Base-by-base conservation (phyloP, 805 yeast species). In the Yamadazyma phyllophila region DNA sequence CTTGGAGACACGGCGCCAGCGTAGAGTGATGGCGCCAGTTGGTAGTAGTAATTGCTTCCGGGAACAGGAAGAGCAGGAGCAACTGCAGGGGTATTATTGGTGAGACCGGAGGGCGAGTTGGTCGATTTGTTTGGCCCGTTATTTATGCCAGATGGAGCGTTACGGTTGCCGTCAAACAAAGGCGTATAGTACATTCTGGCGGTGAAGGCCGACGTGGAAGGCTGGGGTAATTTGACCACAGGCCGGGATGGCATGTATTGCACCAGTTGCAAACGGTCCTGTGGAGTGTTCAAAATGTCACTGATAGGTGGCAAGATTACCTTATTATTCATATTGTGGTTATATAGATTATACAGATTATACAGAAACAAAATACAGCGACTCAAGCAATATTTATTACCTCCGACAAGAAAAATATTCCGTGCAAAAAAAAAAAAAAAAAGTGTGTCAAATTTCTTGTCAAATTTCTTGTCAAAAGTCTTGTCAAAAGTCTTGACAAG, bases 251-350 rank as follows among this genome's bases (percentile, higher is more conserved):
- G 17, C 31, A 29, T n/a, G 13, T 29, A n/a, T 29, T 29, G 31
- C 31, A 29, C 4, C 13, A 11, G 31, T 7, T 10, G 13, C 11
- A n/a, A 29, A 29, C 31, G 31, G n/a, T 27, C 43, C 17, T 32
- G 36, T 8, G 30, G 14, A 12, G 29, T 37, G 30, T 51, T 52
- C 36, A 71, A 59, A 20, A 71, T 66, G 55, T 71, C 73, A n/a
- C 70, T 65, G 30, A 71, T 70, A 3, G 75, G 73, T 9, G 75
- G 76, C 53, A 71, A 64, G 20, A 67, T 62, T 11, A 71, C 58
- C 44, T 61, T 62, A 45, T 51, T 51, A 33, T 51, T 41, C 55
- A 51, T 51, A 11, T 2, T 44, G 7, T n/a, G n/a, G n/a, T n/a
- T n/a, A n/a, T n/a, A n/a, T 14, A 29, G 13, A 29, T 29, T 40